Conservation (phyloP, 2,329 filamentous ascomycete genomes). For the Pseudopyricularia javanii region DNA sequence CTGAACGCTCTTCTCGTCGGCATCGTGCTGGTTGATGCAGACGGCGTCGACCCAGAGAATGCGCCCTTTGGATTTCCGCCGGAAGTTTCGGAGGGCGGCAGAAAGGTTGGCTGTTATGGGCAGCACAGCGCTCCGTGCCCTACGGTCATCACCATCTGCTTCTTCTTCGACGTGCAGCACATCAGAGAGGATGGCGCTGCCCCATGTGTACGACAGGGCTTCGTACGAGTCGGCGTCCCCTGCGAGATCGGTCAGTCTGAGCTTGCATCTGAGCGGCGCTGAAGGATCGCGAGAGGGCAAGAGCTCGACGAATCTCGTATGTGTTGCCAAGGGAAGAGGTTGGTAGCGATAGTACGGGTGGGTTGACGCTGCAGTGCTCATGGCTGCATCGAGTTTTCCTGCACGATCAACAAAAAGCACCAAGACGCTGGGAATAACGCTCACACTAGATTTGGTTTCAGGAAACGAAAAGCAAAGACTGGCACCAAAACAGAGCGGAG, state of each 20-base stretch:
- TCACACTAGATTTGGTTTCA: too few species aligned
- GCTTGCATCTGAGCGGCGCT: not conserved
- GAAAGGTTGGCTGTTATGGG: not conserved
- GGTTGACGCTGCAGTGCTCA: not conserved
- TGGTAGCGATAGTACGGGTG: not conserved
- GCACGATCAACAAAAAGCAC: too few species aligned
- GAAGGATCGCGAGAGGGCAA: not conserved
- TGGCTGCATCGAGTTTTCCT: too few species aligned
- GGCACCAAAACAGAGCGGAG: too few species aligned
- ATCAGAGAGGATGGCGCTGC: not conserved
- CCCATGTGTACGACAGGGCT: constrained; percentile 8
- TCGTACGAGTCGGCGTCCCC: constrained; percentile 7
- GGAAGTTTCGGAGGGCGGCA: not conserved
- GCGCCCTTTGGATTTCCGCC: not conserved
- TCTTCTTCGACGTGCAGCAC: not conserved
- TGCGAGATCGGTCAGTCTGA: not conserved
- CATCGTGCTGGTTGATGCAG: constrained; percentile 15
- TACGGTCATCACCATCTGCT: not conserved
- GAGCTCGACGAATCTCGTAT: not conserved
- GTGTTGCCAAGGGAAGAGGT: not conserved
- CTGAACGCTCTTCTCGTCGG: constrained; percentile 11
- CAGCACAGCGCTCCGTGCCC: not conserved
- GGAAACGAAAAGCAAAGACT: too few species aligned
- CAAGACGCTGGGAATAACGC: too few species aligned
- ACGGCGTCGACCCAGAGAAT: constrained; percentile 12